Conservation (phyloP, 2,329 filamentous ascomycete genomes). For the Ceratocystis smalleyi region DNA sequence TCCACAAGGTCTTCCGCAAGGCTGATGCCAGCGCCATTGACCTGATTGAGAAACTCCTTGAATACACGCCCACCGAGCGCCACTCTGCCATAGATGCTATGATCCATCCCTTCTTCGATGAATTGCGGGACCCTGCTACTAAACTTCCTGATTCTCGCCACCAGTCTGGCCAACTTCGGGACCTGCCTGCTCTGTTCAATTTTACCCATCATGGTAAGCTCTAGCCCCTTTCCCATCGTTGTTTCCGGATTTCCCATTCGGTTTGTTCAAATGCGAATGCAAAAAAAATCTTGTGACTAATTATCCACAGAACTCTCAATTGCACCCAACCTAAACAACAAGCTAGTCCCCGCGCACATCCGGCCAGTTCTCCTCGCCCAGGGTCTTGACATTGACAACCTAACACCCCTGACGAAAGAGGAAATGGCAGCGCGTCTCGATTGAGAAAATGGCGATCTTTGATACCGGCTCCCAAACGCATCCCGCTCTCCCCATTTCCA, state of each 20-base stretch:
- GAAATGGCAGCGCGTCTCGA: constrained; percentile 98
- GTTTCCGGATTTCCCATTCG: constrained; percentile 1
- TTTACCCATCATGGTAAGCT: constrained; percentile 81
- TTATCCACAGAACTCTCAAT: constrained; percentile 74
- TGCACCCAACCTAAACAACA: constrained; percentile 67
- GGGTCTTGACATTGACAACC: constrained; percentile 84
- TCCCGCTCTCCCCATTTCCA: background rate
- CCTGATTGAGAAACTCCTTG: constrained; percentile 78
- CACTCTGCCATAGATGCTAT: constrained; percentile 88
- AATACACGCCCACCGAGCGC: constrained; percentile 95
- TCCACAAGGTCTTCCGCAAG: constrained; percentile 98
- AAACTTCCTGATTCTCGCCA: constrained; percentile 89
- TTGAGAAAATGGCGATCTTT: constrained; percentile 35
- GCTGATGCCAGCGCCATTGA: constrained; percentile 87
- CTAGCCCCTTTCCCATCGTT: background rate
- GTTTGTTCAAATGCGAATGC: background rate
- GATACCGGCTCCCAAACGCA: background rate
- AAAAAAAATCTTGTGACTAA: constrained; percentile 19
- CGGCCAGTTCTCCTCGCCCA: constrained; percentile 56
- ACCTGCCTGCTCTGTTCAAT: constrained; percentile 78
- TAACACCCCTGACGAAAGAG: constrained; percentile 78
- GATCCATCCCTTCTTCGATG: constrained; percentile 97
- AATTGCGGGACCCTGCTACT: constrained; percentile 80
- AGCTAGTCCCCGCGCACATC: constrained; percentile 74
- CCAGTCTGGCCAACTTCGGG: constrained; percentile 60